Conservation (phyloP, 306 rosid species). For the Herpetospermum pedunculosum region DNA sequence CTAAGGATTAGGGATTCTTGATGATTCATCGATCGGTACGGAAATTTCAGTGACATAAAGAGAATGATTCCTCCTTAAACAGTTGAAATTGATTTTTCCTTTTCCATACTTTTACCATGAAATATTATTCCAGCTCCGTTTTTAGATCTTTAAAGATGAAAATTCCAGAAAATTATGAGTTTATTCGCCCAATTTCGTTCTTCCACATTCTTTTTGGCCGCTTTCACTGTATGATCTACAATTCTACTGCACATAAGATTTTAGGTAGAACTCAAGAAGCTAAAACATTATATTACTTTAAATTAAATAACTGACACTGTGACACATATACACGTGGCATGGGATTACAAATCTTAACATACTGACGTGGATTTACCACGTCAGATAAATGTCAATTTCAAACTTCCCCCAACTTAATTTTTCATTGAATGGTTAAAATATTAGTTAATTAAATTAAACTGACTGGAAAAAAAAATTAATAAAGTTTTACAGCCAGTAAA, state of each 20-base stretch:
- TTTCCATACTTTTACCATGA: background rate
- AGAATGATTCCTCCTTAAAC: background rate
- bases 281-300: background rate
- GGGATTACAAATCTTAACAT: background rate
- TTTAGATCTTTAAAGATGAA: background rate
- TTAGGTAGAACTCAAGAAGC: background rate
- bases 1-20: background rate
- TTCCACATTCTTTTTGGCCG: background rate
- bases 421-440: background rate
- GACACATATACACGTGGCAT: slow-evolving; percentile 4
- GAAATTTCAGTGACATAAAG: background rate
- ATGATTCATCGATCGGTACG: background rate
- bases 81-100: background rate
- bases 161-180: background rate
- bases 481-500: background rate
- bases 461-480: background rate
- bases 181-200: background rate
- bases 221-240: slow-evolving; percentile 2
- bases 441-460: background rate
- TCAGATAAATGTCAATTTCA: background rate
- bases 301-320: background rate
- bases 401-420: background rate
- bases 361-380: background rate
- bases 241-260: background rate
- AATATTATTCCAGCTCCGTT: background rate